Evolutionary conservation across 2,329 filamentous ascomycete species (phyloP).

Genomic region (Waltergamsia citrina): DNA sequence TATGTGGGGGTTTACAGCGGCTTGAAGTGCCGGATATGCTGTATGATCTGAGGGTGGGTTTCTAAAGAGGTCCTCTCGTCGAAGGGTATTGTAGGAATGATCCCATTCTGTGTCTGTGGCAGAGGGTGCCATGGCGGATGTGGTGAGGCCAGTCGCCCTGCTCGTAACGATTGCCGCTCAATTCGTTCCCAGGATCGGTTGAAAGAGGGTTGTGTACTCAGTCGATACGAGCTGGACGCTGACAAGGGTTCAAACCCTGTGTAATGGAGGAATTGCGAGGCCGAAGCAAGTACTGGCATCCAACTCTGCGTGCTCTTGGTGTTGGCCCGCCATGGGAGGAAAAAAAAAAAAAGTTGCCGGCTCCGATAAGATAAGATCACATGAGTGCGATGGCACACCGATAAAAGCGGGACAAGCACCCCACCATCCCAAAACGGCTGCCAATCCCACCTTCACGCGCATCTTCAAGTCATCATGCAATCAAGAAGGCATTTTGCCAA

Average conservation of each 20-base stretch:
- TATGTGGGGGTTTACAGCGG: constrained; percentile 84
- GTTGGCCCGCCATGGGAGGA: no score
- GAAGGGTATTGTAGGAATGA: constrained; percentile 74
- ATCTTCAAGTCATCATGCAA: no score
- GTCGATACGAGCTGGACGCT: not conserved
- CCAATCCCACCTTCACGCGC: not conserved
- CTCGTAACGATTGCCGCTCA: not conserved
- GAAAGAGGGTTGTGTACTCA: not conserved
- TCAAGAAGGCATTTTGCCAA: no score
- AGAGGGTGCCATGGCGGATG: constrained; percentile 39
- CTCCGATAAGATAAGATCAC: constrained; percentile 5
- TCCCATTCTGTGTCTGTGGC: constrained; percentile 61
- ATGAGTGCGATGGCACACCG: not conserved
- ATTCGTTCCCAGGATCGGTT: not conserved
- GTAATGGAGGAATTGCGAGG: no score
- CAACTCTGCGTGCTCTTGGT: no score
- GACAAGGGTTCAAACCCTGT: no score
- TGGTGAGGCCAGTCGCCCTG: no score
- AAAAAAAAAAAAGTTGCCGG: constrained; percentile 4
- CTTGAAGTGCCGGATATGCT: constrained; percentile 78
- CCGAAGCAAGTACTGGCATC: no score
- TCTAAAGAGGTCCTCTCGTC: constrained; percentile 80
- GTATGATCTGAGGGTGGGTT: constrained; percentile 81
- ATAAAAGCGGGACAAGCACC: constrained; percentile 3
- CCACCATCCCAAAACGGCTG: not conserved